phyloP scores from a whole-genome alignment of 306 rosid genomes.

The Cicer yamashitae region DNA sequence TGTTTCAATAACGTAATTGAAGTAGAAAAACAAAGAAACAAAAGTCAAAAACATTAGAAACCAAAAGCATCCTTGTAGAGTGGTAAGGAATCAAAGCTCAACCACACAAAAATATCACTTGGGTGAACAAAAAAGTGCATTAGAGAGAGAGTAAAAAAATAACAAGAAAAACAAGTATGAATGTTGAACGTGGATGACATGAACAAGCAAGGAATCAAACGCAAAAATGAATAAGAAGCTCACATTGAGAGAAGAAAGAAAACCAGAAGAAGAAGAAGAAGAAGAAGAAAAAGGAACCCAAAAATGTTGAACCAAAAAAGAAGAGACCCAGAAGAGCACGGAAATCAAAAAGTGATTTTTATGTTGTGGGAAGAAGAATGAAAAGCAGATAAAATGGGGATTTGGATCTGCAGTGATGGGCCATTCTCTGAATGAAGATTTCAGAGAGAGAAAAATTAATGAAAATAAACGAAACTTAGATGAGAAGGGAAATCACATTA shows the following conservation, averaged over 20 bases:
- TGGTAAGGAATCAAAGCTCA: constrained; percentile 13
- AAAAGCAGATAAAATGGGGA: constrained; percentile 56
- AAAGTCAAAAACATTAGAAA: constrained; percentile 26
- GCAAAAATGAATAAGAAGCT: constrained; percentile 30
- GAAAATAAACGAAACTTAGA: constrained; percentile 61
- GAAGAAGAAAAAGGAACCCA: background rate
- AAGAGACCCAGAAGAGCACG: constrained; percentile 37
- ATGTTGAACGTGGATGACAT: constrained; percentile 30
- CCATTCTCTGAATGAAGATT: constrained; percentile 68
- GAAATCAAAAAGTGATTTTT: constrained; percentile 53
- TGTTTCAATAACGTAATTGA: constrained; percentile 3
- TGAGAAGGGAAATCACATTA: constrained; percentile 56
- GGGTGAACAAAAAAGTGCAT: background rate
- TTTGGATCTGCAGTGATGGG: constrained; percentile 75
- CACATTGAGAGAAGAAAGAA: background rate
- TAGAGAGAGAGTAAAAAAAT: background rate
- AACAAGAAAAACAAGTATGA: background rate
- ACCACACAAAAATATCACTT: background rate
- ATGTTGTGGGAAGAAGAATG: background rate
- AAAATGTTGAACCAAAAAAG: constrained; percentile 34
- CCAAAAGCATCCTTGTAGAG: constrained; percentile 13
- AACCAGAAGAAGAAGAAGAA: constrained; percentile 4
- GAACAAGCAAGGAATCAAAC: constrained; percentile 21
- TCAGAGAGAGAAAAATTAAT: constrained; percentile 42
- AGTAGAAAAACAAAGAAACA: constrained; percentile 22